Percentiles rank a stretch among this genome's conserved stretches.
These are phyloP conservation scores for Leishmania lainsoni DNA, from an alignment of 208 protist species.

Conservation along the genomic window DNA sequence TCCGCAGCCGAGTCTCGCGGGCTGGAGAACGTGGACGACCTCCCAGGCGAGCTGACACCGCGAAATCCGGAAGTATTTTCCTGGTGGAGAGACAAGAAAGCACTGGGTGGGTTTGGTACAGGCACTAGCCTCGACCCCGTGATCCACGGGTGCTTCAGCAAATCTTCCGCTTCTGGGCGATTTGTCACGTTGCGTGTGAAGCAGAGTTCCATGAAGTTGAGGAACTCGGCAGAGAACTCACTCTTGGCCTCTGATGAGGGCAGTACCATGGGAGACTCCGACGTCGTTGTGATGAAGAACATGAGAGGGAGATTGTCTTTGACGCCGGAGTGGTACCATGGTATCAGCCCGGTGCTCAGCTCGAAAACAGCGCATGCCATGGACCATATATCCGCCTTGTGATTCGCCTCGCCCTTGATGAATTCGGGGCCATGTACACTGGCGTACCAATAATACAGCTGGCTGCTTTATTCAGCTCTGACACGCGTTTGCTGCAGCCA, in stretches of 20 bases:
- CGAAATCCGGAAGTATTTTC: constrained; percentile 18
- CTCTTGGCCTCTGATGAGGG: constrained; percentile 40
- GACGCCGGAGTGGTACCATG: constrained; percentile 87
- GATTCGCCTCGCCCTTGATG: constrained; percentile 81
- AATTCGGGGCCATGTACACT: constrained; percentile 90
- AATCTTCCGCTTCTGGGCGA: constrained; percentile 71
- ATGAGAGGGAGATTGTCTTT: constrained; percentile 83
- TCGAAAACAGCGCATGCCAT: constrained; percentile 91
- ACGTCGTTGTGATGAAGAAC: constrained; percentile 90
- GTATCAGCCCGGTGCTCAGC: constrained; percentile 74
- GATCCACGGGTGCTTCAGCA: constrained; percentile 88
- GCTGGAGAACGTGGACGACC: constrained; percentile 38
- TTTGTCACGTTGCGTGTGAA: constrained; percentile 73
- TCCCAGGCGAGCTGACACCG: constrained; percentile 22
- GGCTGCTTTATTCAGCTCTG: constrained; percentile 79
- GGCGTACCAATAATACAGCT: constrained; percentile 91
- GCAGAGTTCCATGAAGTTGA: constrained; percentile 87
- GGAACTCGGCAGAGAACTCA: constrained; percentile 80
- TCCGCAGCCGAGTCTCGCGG: constrained; percentile 37
- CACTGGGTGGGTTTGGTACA: constrained; percentile 12
- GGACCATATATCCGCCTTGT: constrained; percentile 91
- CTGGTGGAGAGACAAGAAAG: constrained; percentile 26
- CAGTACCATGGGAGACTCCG: constrained; percentile 74
- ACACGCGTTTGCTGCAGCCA: constrained; percentile 89
- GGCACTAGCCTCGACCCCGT: constrained; percentile 35